Percentiles rank a stretch among this genome's conserved stretches.
phyloP scores from a whole-genome alignment of 306 rosid species.

The Pyrus communis region DNA sequence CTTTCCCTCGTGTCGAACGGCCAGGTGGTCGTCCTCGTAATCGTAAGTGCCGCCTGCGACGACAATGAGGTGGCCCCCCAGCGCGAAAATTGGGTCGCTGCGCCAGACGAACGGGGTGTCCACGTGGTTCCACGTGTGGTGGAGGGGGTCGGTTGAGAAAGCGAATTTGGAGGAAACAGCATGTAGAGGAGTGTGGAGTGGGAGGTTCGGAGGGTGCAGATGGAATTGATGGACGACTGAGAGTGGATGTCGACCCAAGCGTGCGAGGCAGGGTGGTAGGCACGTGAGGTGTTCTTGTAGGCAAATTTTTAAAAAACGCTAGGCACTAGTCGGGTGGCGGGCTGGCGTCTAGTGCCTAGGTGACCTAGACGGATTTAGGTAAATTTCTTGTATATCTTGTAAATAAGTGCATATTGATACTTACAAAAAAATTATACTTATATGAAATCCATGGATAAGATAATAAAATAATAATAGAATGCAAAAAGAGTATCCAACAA shows the following conservation, averaged over 20 bases:
- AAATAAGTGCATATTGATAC: too few relatives aligned
- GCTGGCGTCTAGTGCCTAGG: too few relatives aligned
- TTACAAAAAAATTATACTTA: too few relatives aligned
- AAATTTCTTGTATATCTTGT: too few relatives aligned
- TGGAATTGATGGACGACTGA: slow-evolving; percentile 9
- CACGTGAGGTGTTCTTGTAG: slow-evolving; percentile 21
- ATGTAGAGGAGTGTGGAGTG: slow-evolving; percentile 56
- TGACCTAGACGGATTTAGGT: too few relatives aligned
- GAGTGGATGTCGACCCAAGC: slow-evolving; percentile 39
- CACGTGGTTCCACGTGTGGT: slow-evolving; percentile 38
- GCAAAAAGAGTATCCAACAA: too few relatives aligned
- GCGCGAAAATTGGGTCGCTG: slow-evolving; percentile 47
- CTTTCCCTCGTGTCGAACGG: slow-evolving; percentile 27
- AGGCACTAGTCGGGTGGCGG: too few relatives aligned
- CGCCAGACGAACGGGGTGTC: slow-evolving; percentile 47
- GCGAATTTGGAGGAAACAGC: slow-evolving; percentile 33
- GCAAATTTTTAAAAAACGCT: too few relatives aligned
- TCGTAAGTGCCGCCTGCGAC: slow-evolving; percentile 52
- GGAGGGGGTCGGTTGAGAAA: slow-evolving; percentile 56
- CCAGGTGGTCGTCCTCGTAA: slow-evolving; percentile 48
- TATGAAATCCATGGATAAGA: too few relatives aligned
- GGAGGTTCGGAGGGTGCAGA: slow-evolving; percentile 48
- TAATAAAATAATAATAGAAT: too few relatives aligned
- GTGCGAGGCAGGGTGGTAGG: slow-evolving; percentile 65
- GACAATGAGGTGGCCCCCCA: slow-evolving; percentile 25